Conservation (phyloP, 352 stramenopile genomes). For the Phytopythium boreale region DNA sequence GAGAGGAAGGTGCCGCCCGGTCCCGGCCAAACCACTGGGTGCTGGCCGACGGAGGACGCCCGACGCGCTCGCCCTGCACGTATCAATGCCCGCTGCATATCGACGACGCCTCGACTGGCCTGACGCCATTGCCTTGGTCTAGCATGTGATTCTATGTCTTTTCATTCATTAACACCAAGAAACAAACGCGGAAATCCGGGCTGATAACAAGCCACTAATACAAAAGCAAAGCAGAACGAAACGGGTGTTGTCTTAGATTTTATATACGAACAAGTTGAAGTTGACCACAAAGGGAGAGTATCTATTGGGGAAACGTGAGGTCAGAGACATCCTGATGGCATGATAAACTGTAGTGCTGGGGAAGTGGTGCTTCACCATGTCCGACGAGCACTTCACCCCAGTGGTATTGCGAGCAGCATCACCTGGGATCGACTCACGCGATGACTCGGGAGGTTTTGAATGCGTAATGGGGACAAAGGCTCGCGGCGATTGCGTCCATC, state of each 20-base stretch:
- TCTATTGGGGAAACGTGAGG: background rate
- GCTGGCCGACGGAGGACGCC: background rate
- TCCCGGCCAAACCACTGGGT: background rate
- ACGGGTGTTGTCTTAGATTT: background rate
- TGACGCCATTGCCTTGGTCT: background rate
- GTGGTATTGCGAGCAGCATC: no score
- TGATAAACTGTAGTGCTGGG: background rate
- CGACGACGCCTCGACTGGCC: background rate
- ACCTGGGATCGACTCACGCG: background rate
- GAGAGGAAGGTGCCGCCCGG: background rate
- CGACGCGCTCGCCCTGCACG: background rate
- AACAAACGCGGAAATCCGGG: no score
- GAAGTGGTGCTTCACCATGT: background rate
- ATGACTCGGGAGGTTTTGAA: background rate
- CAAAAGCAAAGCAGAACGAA: background rate
- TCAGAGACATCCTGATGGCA: background rate
- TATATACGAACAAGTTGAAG: background rate
- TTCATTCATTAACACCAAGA: background rate
- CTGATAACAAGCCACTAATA: background rate
- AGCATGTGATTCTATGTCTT: conserved; percentile 1
- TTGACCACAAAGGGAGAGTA: background rate
- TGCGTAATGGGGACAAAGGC: background rate
- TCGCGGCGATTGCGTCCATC: background rate
- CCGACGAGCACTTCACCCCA: background rate
- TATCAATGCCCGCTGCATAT: background rate